Percentiles rank a stretch among this genome's conserved stretches.
Conservation (phyloP, 257 asterid genomes). For the Echium plantagineum region DNA sequence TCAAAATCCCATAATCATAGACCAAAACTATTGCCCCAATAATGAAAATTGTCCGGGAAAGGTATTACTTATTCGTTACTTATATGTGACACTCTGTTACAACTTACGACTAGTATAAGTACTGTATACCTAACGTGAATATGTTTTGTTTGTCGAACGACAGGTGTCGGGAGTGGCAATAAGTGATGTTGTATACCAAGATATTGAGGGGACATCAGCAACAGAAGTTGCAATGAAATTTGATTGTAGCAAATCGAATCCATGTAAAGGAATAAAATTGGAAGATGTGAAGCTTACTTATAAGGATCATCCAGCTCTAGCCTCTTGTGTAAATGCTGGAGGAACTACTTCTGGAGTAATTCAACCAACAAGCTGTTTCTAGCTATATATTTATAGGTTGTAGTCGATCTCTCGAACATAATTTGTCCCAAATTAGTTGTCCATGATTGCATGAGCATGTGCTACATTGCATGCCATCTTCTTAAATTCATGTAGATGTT, state of each 20-base stretch:
- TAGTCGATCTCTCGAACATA: no score
- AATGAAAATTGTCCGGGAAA: neutral
- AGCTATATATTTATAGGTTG: neutral
- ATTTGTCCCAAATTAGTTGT: neutral
- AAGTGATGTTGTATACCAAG: neutral
- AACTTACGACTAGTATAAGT: no score
- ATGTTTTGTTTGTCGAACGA: neutral
- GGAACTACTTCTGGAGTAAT: neutral
- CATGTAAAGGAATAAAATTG: neutral
- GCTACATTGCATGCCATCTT: neutral
- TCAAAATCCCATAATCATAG: constrained; percentile 3
- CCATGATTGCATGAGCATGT: neutral
- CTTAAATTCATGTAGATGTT: no score
- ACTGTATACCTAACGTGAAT: no score
- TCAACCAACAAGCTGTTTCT: neutral
- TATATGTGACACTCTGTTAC: no score
- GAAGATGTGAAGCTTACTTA: neutral
- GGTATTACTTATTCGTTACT: neutral
- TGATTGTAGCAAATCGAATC: neutral
- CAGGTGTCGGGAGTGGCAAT: neutral
- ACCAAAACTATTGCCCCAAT: constrained; percentile 5
- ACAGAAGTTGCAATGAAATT: neutral
- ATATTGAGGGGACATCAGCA: neutral
- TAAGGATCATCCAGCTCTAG: neutral
- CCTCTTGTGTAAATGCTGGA: neutral